Base-by-base conservation (phyloP, 768 basidiomycete genomes). In the Flagelloscypha sp. region DNA sequence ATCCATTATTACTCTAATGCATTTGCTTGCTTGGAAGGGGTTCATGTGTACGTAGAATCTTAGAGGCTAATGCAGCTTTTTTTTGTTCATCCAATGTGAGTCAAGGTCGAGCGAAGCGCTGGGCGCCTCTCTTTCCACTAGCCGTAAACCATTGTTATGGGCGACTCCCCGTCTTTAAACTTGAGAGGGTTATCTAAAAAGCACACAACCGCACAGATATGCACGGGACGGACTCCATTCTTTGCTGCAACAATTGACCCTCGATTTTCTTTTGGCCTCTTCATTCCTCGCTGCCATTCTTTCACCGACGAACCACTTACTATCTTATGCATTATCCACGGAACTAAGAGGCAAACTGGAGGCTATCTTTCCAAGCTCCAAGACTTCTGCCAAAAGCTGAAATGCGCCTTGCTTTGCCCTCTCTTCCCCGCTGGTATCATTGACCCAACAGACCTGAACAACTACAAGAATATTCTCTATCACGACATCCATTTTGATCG, bases 381-480 rank as follows among this genome's bases (percentile, higher is more conserved):
- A 24, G 10, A 16, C 1, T 48, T 51, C 33, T 32, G 37, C 35
- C 44, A 53, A 9, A 7, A 19, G 19, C 43, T 45, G 13, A 20
- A 32, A 21, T 23, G 41, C 22, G 43, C 33, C 5, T 10, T 53
- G 1, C 29, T 53, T 8, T 29, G 25, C 11, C 51, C 51, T 3
- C 31, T 50, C 16, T 53, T 53, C 33, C 51, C 51, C 2, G 49
- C 47, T 10, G 51, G 51, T 12, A 44, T 52, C 28, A 23, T 36
- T 20, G 48, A 49, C 24, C 46, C 46, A 5, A 12, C 23, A 25
- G 48, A 50, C 21, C 30, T 48, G 13, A 38, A 50, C 30, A 45
- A 41, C 27, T 53, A 49, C 45, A 49, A 49, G 29, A 20, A 16
- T 7, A 2, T 53, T 5, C 16, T 41, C 3, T 49, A 40, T 39